Conservation (phyloP, 345 rosid species). For the Hibiscus mutabilis region DNA sequence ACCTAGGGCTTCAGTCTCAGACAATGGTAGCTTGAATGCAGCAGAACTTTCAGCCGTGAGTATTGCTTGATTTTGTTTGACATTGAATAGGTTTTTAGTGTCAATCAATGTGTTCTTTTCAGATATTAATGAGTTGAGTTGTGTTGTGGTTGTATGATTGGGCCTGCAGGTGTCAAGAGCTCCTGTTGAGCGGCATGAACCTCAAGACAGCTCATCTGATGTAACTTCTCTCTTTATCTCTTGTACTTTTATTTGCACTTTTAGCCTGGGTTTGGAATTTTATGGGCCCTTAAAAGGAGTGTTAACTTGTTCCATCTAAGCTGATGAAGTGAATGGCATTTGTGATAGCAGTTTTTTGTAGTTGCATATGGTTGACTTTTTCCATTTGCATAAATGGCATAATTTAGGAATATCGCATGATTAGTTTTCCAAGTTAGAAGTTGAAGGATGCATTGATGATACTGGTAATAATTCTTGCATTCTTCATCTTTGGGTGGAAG, state of each 20-base stretch:
- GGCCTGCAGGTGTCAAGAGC: constrained; percentile 44
- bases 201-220: constrained; percentile 51
- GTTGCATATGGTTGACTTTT: background rate
- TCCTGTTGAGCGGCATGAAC: constrained; percentile 35
- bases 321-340: background rate
- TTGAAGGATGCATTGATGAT: constrained; percentile 1
- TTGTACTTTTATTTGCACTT: background rate
- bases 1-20: constrained; percentile 64
- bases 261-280: background rate
- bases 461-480: background rate
- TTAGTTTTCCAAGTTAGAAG: background rate
- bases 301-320: background rate
- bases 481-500: background rate
- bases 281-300: background rate
- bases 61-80: constrained; percentile 14
- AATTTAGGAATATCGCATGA: background rate
- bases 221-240: constrained; percentile 27
- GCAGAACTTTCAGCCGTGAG: constrained; percentile 57
- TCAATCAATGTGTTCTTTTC: background rate
- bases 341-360: background rate
- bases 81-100: background rate
- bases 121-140: constrained; percentile 14
- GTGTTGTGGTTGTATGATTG: background rate
- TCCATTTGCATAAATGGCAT: background rate
- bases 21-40: constrained; percentile 35